Conservation (phyloP, 2,329 filamentous ascomycete genomes). For the Neofusicoccum umdonicola region DNA sequence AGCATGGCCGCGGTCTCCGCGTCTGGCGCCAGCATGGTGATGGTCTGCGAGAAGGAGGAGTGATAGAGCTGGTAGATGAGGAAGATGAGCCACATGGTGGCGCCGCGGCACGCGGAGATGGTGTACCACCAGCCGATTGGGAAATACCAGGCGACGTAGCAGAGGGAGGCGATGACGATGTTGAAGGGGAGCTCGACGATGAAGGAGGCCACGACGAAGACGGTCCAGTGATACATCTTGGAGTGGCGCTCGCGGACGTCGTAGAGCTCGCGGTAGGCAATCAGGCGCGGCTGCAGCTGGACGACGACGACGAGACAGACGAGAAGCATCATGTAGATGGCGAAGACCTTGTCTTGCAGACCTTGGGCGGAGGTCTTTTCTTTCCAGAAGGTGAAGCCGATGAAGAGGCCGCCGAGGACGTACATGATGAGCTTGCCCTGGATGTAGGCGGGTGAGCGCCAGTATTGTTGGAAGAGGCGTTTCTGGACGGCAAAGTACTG, state of each 20-base stretch:
- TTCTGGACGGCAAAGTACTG: constrained; percentile 36
- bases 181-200: constrained; percentile 69
- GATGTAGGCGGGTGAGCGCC: constrained; percentile 46
- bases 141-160: constrained; percentile 68
- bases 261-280: constrained; percentile 58
- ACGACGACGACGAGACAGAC: constrained; percentile 47
- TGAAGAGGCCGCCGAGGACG: constrained; percentile 29
- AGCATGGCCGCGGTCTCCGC: constrained; percentile 66
- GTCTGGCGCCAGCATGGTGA: constrained; percentile 67
- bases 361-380: constrained; percentile 38
- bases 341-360: constrained; percentile 47
- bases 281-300: constrained; percentile 59
- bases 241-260: constrained; percentile 61
- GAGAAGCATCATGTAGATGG: constrained; percentile 51
- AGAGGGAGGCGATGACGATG: constrained; percentile 60
- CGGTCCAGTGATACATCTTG: constrained; percentile 73
- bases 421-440: constrained; percentile 31
- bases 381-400: constrained; percentile 45
- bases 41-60: constrained; percentile 70
- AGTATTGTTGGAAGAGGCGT: constrained; percentile 47
- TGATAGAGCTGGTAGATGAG: constrained; percentile 69
- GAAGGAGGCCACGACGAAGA: constrained; percentile 69
- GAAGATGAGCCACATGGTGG: constrained; percentile 63
- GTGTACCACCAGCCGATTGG: constrained; percentile 34
- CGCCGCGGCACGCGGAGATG: constrained; percentile 56